Evolutionary conservation across 2,329 filamentous ascomycete genomes (phyloP).

Genomic region (Phoma sp.): DNA sequence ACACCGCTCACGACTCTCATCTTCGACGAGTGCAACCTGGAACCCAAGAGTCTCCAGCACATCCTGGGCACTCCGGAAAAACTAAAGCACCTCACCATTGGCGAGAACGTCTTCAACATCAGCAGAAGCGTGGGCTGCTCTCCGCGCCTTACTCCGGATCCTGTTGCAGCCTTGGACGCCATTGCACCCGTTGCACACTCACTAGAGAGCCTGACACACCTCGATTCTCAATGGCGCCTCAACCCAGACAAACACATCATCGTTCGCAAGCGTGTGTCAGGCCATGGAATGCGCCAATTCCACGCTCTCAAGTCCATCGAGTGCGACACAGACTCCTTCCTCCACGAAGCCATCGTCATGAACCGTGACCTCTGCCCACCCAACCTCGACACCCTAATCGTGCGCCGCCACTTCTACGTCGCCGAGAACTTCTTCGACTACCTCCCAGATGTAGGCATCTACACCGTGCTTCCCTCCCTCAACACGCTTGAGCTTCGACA

Average conservation of each 20-base stretch:
- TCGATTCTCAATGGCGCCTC: conserved; percentile 33
- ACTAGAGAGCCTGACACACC: conserved; percentile 38
- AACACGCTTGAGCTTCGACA: conserved; percentile 39
- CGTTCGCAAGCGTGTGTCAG: conserved; percentile 24
- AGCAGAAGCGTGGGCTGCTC: conserved; percentile 15
- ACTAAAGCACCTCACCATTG: conserved; percentile 42
- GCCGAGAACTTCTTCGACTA: conserved; percentile 38
- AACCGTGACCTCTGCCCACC: conserved; percentile 39
- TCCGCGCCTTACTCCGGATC: conserved; percentile 26
- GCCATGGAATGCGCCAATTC: conserved; percentile 43
- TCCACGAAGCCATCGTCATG: conserved; percentile 37
- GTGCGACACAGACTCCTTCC: conserved; percentile 41
- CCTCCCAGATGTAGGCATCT: conserved; percentile 34
- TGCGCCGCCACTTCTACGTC: conserved; percentile 34
- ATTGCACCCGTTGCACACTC: conserved; percentile 41
- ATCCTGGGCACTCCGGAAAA: conserved; percentile 40
- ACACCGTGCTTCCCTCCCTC: conserved; percentile 36
- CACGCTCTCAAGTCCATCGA: conserved; percentile 37
- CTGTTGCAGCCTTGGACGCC: conserved; percentile 32
- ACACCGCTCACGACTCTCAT: conserved; percentile 43
- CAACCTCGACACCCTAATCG: conserved; percentile 35
- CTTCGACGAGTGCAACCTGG: conserved; percentile 47
- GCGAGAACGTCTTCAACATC: conserved; percentile 44
- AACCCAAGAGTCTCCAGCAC: conserved; percentile 28
- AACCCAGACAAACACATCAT: conserved; percentile 23